These are phyloP conservation scores for Ilex aquifolium DNA, from an alignment of 257 asterid genomes.

Conservation along the genomic window DNA sequence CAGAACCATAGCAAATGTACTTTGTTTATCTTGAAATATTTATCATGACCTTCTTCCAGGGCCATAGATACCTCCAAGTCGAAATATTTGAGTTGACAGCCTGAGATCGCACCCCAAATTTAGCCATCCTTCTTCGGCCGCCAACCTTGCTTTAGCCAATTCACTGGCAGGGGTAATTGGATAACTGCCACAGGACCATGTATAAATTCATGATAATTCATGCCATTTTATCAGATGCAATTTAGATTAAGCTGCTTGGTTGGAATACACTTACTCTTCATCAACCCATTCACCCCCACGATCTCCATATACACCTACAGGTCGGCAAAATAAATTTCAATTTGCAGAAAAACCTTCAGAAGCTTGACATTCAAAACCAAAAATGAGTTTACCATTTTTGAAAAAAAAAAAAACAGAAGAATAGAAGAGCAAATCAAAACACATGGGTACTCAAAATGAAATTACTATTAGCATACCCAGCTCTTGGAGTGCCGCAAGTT, in stretches of 20 bases:
- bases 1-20: background rate
- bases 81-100: conserved; percentile 59
- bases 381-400: no score
- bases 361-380: background rate
- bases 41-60: conserved; percentile 81
- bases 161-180: conserved; percentile 46
- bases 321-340: conserved; percentile 9
- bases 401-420: background rate
- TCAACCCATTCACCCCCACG: conserved; percentile 81
- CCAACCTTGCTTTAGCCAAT: conserved; percentile 46
- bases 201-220: conserved; percentile 15
- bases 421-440: background rate
- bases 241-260: conserved; percentile 4
- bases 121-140: conserved; percentile 84
- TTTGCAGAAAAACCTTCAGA: background rate
- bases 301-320: conserved; percentile 82
- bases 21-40: background rate
- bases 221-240: conserved; percentile 13
- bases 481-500: no score
- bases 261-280: conserved; percentile 58
- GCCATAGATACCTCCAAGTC: conserved; percentile 94
- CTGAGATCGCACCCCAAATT: conserved; percentile 46
- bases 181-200: conserved; percentile 38
- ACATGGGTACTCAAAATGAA: no score
- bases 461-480: no score